Conservation (phyloP, 1,284 basidiomycete genomes). For the Ustilago bromivora region DNA sequence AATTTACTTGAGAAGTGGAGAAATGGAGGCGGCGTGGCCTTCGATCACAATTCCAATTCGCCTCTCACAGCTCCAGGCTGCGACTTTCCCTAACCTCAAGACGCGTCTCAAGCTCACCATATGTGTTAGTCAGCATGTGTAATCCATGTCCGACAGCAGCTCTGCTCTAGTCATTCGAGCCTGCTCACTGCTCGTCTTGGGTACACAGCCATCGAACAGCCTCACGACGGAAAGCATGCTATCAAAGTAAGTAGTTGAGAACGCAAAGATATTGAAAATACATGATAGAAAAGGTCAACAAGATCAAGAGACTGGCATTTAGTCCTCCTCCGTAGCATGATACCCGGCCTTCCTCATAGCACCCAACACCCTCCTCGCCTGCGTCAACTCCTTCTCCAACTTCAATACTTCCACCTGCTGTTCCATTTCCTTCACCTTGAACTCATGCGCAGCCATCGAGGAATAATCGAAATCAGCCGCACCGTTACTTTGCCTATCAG, state of each 20-base stretch:
- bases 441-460: slow-evolving; percentile 91
- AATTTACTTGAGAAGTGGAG: slow-evolving; percentile 23
- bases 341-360: slow-evolving; percentile 67
- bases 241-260: not conserved
- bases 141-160: not conserved
- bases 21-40: slow-evolving; percentile 42
- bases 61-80: not conserved
- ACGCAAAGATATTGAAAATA: slow-evolving; percentile 6
- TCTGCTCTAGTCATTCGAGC: not conserved
- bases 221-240: not conserved
- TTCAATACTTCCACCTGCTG: slow-evolving; percentile 98
- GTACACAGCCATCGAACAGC: not conserved
- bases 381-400: slow-evolving; percentile 89
- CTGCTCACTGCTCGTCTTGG: not conserved
- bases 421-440: slow-evolving; percentile 91
- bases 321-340: slow-evolving; percentile 65
- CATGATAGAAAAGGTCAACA: slow-evolving; percentile 1
- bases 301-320: not conserved
- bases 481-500: slow-evolving; percentile 79
- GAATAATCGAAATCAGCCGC: slow-evolving; percentile 90
- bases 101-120: slow-evolving; percentile 6
- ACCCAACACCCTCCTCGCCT: slow-evolving; percentile 67
- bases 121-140: slow-evolving; percentile 6
- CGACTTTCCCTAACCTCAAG: not conserved
- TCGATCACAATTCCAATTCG: slow-evolving; percentile 42